phyloP scores from a whole-genome alignment of 768 basidiomycete species.

The Auriscalpium microsporum region DNA sequence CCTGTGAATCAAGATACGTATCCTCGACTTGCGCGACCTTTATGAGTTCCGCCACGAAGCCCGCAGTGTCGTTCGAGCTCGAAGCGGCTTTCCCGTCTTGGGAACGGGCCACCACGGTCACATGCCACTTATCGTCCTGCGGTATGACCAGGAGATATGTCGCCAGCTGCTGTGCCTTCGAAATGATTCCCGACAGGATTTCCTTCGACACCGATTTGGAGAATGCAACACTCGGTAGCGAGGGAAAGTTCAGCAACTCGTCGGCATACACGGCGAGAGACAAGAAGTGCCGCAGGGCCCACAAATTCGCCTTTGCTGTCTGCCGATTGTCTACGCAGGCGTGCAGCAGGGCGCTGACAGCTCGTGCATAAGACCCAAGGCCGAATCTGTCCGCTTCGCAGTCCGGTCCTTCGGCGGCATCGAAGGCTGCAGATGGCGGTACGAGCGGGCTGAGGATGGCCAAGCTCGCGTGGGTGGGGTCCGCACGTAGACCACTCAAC shows the following conservation, averaged over 20 bases:
- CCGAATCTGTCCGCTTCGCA: constrained; percentile 38
- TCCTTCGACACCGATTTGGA: constrained; percentile 25
- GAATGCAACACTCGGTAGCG: constrained; percentile 42
- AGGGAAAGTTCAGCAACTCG: constrained; percentile 50
- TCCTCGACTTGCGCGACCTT: constrained; percentile 30
- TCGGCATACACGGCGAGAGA: constrained; percentile 52
- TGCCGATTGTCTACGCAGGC: constrained; percentile 51
- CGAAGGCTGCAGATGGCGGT: constrained; percentile 31
- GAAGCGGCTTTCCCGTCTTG: constrained; percentile 19
- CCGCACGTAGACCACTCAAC: constrained; percentile 31
- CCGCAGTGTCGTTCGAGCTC: constrained; percentile 18
- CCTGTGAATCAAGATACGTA: constrained; percentile 44
- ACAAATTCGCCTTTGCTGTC: constrained; percentile 47
- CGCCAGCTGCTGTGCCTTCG: constrained; percentile 41
- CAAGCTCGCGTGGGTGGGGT: constrained; percentile 44
- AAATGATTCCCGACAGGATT: constrained; percentile 32
- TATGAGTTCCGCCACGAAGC: constrained; percentile 28
- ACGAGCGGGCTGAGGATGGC: constrained; percentile 54
- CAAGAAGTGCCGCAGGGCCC: constrained; percentile 65
- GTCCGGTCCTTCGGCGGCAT: constrained; percentile 2
- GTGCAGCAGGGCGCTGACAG: constrained; percentile 45
- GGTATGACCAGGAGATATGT: constrained; percentile 55
- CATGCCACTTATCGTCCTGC: constrained; percentile 44
- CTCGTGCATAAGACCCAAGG: constrained; percentile 57
- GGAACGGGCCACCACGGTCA: constrained; percentile 29